A percentile compares a stretch with the other conserved stretches of the same genome.
phyloP scores from a whole-genome alignment of 2,329 filamentous ascomycete genomes.

The Xylariaceae sp. region DNA sequence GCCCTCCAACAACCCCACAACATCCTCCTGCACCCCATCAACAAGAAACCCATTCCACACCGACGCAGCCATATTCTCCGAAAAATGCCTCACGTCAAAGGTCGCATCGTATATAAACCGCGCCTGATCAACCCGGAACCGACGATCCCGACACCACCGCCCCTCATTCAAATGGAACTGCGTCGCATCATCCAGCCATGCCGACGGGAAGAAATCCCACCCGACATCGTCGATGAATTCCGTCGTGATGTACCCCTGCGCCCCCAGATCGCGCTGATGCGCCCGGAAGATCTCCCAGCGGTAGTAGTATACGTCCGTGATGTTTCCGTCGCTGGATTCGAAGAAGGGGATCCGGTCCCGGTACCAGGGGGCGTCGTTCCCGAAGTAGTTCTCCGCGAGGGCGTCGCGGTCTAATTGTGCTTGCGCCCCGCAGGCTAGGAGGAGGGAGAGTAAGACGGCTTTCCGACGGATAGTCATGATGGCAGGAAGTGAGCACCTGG shows the following conservation, averaged over 20 bases:
- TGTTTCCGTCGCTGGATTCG: slow-evolving; percentile 9
- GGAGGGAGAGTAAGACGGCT: neutral
- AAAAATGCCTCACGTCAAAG: slow-evolving; percentile 6
- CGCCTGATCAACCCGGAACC: slow-evolving; percentile 12
- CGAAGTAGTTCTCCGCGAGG: slow-evolving; percentile 11
- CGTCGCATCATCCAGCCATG: slow-evolving; percentile 11
- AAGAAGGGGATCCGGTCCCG: slow-evolving; percentile 15
- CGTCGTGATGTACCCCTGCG: slow-evolving; percentile 15
- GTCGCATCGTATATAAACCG: slow-evolving; percentile 13
- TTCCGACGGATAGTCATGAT: neutral
- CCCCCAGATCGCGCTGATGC: slow-evolving; percentile 14
- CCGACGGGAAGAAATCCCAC: slow-evolving; percentile 12
- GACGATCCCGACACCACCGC: slow-evolving; percentile 14
- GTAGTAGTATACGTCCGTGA: slow-evolving; percentile 16
- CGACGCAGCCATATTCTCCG: slow-evolving; percentile 7
- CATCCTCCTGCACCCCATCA: slow-evolving; percentile 11
- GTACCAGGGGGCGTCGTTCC: slow-evolving; percentile 16
- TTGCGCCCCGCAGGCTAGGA: neutral
- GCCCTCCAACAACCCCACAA: slow-evolving; percentile 6
- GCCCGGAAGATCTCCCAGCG: slow-evolving; percentile 15
- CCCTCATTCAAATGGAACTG: slow-evolving; percentile 15
- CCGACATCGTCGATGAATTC: slow-evolving; percentile 15
- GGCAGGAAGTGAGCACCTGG: neutral
- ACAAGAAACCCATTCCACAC: slow-evolving; percentile 14
- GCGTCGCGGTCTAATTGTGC: slow-evolving; percentile 3